Percentiles rank a stretch among this genome's conserved stretches.
These are phyloP conservation scores for Macrophomina phaseolina DNA, from an alignment of 2,329 filamentous ascomycete genomes.

Conservation along the genomic window DNA sequence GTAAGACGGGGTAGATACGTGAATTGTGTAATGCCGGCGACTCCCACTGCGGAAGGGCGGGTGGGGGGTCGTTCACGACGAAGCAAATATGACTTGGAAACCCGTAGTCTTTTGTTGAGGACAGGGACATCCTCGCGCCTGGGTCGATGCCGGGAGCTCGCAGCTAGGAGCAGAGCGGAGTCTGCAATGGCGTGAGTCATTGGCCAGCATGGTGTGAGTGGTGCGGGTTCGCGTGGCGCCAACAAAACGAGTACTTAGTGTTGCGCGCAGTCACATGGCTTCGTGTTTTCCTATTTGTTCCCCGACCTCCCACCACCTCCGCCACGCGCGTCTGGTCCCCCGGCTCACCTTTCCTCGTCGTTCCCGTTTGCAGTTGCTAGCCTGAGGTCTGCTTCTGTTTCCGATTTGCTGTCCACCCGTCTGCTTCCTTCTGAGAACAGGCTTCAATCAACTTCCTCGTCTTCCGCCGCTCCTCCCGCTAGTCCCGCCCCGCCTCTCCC, in stretches of 20 bases:
- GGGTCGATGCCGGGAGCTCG: not conserved
- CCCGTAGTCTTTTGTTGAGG: constrained; percentile 1
- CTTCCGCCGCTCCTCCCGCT: not conserved
- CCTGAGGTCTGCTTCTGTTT: too few relatives aligned
- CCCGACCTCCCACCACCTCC: not conserved
- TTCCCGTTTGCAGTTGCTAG: not conserved
- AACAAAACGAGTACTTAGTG: not conserved
- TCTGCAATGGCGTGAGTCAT: constrained; percentile 21
- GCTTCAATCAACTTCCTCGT: not conserved
- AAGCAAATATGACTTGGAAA: constrained; percentile 1
- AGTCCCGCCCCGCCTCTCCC: not conserved
- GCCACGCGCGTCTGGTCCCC: not conserved
- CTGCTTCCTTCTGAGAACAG: too few relatives aligned
- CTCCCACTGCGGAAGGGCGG: not conserved
- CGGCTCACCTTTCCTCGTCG: not conserved
- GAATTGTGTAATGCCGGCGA: constrained; percentile 14
- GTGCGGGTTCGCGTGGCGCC: constrained; percentile 9
- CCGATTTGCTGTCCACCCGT: too few relatives aligned
- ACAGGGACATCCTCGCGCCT: not conserved
- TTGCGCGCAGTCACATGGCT: constrained; percentile 24
- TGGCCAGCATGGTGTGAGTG: not conserved
- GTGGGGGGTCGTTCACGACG: not conserved
- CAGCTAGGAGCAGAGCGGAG: not conserved
- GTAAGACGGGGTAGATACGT: not conserved
- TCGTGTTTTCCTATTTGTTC: constrained; percentile 19